Evolutionary conservation across 805 yeast species (phyloP).

Genomic region (Candida odintsovae): DNA sequence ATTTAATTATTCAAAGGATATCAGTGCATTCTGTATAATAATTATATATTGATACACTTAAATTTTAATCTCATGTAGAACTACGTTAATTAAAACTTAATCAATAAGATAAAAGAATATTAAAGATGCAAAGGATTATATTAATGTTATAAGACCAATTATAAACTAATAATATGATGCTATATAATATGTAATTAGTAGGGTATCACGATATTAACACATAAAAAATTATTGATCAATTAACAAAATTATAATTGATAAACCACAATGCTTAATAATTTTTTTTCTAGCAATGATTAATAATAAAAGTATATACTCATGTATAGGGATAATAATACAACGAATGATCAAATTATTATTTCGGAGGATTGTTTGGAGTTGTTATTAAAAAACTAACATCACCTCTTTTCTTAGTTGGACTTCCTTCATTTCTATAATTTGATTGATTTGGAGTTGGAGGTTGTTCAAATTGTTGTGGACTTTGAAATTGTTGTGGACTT

Average conservation of each 20-base stretch:
- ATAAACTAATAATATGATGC: too few relatives aligned
- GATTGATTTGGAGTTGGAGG: constrained; percentile 4
- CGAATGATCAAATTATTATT: not conserved
- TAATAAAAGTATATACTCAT: too few relatives aligned
- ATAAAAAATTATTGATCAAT: too few relatives aligned
- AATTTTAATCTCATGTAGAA: too few relatives aligned
- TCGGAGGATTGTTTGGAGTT: constrained; percentile 24
- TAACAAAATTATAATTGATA: too few relatives aligned
- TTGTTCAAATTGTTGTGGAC: not conserved
- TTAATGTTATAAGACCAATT: too few relatives aligned
- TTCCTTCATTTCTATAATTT: constrained; percentile 1
- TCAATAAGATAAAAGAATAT: too few relatives aligned
- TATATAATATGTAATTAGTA: too few relatives aligned
- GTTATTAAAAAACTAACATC: constrained; percentile 23
- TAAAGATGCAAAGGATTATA: too few relatives aligned
- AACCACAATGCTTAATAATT: not conserved
- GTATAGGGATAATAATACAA: not conserved
- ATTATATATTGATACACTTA: too few relatives aligned
- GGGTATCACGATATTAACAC: too few relatives aligned
- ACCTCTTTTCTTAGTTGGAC: constrained; percentile 11
- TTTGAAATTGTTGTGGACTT: not conserved
- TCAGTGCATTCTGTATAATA: not conserved
- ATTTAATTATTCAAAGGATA: not conserved
- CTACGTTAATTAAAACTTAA: too few relatives aligned
- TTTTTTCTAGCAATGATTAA: not conserved